Evolutionary conservation across 352 stramenopile species (phyloP), one percentile per base, ranked within the genome.

Genomic region (Phytophthora aleatoria): DNA sequence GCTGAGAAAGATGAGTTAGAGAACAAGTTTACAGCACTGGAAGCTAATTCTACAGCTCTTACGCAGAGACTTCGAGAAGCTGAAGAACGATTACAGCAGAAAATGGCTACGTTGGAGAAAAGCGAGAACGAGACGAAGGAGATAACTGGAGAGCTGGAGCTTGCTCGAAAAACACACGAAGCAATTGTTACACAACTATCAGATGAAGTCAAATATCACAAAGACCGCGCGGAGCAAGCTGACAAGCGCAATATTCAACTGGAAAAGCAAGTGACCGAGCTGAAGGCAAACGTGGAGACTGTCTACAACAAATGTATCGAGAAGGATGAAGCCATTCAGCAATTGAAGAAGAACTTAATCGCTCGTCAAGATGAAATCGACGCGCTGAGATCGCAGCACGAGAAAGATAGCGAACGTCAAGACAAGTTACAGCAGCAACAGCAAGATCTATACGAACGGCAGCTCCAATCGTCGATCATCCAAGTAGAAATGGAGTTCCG

Each of bases 401-500:
- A 53, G 11, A 90, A 88, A 52, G 60, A 80, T 1, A 71, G 57
- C 2, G 76, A 83, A n/a, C 77, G 77, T 0, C 71, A 87, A 38
- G 81, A 92, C 20, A 72, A 74, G 16, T 47, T 89, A 8, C 70
- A 76, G 10, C 64, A 81, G 35, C 83, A 92, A 41, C 83, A 90
- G 38, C 73, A 89, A 59, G 74, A 80, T 33, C 38, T 90, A 11
- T 90, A 79, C 31, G 71, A 85, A 13, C 68, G 84, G 27, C 79
- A 87, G 24, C 67, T 89, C 1, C 69, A 89, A 50, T 71, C 76
- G 0, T 83, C 77, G 8, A 56, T 89, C 28, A 59, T 85, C 15
- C 79, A 91, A 50, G 49, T 91, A 5, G 83, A 92, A 58, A 82
- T 88, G 72, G 83, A 92, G 49, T 92, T 92, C 28, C 81, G 83